These are phyloP conservation scores for Podospora bellae-mahoneyi DNA, from an alignment of 495 filamentous ascomycete genomes.

Conservation along the genomic window DNA sequence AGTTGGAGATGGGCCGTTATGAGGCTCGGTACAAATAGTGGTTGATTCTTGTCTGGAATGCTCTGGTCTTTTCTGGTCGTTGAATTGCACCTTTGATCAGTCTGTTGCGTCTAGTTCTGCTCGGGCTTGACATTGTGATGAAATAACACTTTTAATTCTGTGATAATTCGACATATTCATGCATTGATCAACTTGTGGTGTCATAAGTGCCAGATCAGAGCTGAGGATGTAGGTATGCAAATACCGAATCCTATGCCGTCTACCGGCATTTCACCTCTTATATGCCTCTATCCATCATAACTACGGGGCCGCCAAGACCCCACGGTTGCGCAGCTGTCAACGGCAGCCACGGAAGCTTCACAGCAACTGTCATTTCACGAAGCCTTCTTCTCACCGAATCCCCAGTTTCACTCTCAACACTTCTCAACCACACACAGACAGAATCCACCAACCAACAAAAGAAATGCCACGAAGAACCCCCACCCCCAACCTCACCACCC, in stretches of 20 bases:
- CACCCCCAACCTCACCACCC: neutral
- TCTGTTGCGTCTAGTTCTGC: too few relatives aligned
- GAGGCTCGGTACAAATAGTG: too few relatives aligned
- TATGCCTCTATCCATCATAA: neutral
- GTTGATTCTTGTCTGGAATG: too few relatives aligned
- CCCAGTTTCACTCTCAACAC: too few relatives aligned
- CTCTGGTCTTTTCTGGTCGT: too few relatives aligned
- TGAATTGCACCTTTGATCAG: too few relatives aligned
- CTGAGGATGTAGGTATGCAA: neutral
- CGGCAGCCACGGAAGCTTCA: neutral
- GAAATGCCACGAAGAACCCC: constrained; percentile 6
- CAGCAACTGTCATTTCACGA: neutral
- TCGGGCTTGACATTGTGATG: neutral
- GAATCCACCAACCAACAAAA: neutral
- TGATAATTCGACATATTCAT: neutral
- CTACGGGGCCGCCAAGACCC: neutral
- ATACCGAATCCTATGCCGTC: neutral
- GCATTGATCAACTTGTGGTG: neutral
- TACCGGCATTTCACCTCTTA: neutral
- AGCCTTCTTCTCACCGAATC: too few relatives aligned
- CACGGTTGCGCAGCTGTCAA: neutral
- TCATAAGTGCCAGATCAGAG: neutral
- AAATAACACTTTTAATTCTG: neutral
- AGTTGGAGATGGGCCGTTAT: neutral
- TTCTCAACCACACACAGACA: too few relatives aligned